Evolutionary conservation across 2,329 filamentous ascomycete species (phyloP).

Genomic region (Chaetomiaceae sp.): DNA sequence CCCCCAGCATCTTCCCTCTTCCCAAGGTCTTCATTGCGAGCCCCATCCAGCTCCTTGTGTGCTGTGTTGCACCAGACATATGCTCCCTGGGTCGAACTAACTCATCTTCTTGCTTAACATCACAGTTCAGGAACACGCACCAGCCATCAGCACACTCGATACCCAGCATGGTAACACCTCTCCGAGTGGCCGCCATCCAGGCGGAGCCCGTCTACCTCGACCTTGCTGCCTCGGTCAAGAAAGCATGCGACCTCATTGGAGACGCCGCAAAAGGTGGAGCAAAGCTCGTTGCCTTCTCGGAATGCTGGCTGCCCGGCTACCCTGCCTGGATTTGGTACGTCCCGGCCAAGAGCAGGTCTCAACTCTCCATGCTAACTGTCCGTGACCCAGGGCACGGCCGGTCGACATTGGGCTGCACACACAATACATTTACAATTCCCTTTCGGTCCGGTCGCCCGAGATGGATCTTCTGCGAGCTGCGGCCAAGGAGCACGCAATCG

Average conservation of each 20-base stretch:
- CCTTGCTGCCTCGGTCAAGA: slow-evolving; percentile 39
- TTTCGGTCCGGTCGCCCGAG: slow-evolving; percentile 23
- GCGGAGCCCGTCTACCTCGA: slow-evolving; percentile 50
- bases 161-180: not conserved
- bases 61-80: too few species aligned
- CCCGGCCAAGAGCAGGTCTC: not conserved
- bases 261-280: slow-evolving; percentile 43
- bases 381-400: slow-evolving; percentile 25
- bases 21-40: too few species aligned
- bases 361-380: not conserved
- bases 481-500: slow-evolving; percentile 33
- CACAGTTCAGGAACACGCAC: too few species aligned
- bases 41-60: too few species aligned
- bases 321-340: slow-evolving; percentile 38
- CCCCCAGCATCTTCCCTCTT: too few species aligned
- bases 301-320: slow-evolving; percentile 41
- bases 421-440: slow-evolving; percentile 27
- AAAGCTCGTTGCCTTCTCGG: slow-evolving; percentile 42
- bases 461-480: slow-evolving; percentile 32
- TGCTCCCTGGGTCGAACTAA: too few species aligned
- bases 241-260: slow-evolving; percentile 42
- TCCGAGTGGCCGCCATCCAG: slow-evolving; percentile 43
- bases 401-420: slow-evolving; percentile 28
- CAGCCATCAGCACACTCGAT: too few species aligned
- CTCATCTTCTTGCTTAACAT: too few species aligned